Percentiles rank a stretch among this genome's conserved stretches.
These are phyloP conservation scores for Escovopsis weberi DNA, from an alignment of 2,329 filamentous ascomycete genomes.

Conservation along the genomic window DNA sequence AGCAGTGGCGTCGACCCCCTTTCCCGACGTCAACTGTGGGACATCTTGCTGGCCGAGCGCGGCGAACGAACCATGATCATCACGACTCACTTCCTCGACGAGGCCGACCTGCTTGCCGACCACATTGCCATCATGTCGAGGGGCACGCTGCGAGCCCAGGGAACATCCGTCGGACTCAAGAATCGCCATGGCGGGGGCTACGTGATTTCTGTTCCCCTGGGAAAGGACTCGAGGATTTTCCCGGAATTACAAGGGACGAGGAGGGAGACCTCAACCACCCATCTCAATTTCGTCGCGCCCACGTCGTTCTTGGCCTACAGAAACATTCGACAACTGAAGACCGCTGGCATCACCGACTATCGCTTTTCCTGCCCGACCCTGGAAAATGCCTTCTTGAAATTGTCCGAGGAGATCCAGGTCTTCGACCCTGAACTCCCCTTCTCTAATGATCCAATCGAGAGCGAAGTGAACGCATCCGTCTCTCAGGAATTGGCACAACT, in stretches of 20 bases:
- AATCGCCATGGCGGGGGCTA: conserved; percentile 72
- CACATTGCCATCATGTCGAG: conserved; percentile 81
- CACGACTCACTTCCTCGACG: conserved; percentile 88
- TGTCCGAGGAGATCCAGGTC: conserved; percentile 60
- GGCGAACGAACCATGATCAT: conserved; percentile 70
- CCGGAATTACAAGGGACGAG: conserved; percentile 40
- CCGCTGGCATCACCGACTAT: conserved; percentile 56
- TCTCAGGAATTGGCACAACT: conserved; percentile 6
- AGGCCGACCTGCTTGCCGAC: conserved; percentile 79
- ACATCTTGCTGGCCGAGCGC: conserved; percentile 75
- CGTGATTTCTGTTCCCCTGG: conserved; percentile 49
- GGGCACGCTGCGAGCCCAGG: conserved; percentile 65
- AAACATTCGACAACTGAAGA: conserved; percentile 57
- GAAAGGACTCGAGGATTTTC: conserved; percentile 38
- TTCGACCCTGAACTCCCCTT: conserved; percentile 27
- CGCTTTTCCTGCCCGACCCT: conserved; percentile 80
- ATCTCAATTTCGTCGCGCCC: conserved; percentile 56
- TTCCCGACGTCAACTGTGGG: conserved; percentile 81
- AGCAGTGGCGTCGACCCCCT: conserved; percentile 79
- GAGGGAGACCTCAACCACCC: conserved; percentile 50
- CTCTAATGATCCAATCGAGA: conserved; percentile 9
- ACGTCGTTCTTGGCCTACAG: conserved; percentile 55
- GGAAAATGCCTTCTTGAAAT: conserved; percentile 79
- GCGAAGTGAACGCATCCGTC: conserved; percentile 8
- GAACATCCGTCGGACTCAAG: conserved; percentile 77